These are phyloP conservation scores for Chlorella sorokiniana DNA, from an alignment of 139 green algal species.

Conservation along the genomic window DNA sequence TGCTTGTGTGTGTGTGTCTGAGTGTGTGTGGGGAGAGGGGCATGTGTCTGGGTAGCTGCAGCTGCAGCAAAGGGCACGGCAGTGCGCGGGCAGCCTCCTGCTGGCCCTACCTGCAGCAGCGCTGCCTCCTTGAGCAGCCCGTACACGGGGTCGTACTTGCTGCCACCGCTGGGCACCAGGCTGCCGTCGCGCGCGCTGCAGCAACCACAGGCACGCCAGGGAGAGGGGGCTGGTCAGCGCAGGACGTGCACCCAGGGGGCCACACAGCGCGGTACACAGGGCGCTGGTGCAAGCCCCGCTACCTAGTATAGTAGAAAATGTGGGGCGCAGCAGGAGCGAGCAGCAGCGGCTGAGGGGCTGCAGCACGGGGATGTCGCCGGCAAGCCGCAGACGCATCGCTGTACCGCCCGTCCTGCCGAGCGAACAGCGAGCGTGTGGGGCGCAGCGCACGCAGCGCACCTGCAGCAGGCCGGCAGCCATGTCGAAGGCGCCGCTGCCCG, in stretches of 20 bases:
- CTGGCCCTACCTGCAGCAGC: constrained; percentile 6
- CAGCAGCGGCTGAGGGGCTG: no score
- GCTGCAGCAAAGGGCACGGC: not conserved
- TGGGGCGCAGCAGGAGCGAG: no score
- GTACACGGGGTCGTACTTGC: constrained; percentile 30
- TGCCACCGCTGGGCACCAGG: not conserved
- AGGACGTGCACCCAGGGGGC: no score
- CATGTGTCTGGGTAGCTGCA: not conserved
- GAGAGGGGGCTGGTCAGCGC: not conserved
- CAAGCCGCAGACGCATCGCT: no score
- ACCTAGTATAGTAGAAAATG: no score
- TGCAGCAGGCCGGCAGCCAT: constrained; percentile 12
- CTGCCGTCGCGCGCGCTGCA: not conserved
- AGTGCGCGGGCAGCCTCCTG: not conserved
- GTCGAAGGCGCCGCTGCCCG: constrained; percentile 1
- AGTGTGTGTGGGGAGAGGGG: not conserved
- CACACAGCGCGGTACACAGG: no score
- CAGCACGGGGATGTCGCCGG: no score
- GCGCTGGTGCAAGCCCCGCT: no score
- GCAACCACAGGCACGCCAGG: not conserved
- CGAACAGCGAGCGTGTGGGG: no score
- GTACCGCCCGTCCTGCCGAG: no score
- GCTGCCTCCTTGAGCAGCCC: constrained; percentile 27
- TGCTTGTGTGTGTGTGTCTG: not conserved
- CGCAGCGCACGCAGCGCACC: not conserved